Conservation (phyloP, 164 flowering plant genomes). For the Umbilicus rupestris region DNA sequence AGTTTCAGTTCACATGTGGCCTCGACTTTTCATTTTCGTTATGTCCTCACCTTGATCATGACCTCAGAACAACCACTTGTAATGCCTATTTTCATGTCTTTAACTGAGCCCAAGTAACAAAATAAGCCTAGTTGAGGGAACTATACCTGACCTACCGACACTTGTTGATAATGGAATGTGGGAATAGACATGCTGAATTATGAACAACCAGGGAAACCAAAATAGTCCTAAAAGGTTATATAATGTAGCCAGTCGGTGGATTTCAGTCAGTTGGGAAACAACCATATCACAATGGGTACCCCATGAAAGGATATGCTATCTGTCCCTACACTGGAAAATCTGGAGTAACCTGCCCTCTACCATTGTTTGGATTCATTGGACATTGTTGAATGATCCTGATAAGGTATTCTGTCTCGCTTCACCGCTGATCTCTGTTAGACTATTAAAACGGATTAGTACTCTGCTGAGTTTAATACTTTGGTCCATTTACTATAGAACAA, state of each 20-base stretch:
- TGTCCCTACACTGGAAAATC: background rate
- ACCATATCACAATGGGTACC: background rate
- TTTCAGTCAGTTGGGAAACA: background rate
- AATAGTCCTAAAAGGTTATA: background rate
- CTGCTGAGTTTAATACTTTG: background rate
- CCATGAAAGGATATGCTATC: background rate
- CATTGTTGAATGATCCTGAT: background rate
- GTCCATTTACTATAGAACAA: too few relatives aligned
- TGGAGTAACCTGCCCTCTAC: background rate
- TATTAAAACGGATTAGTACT: background rate
- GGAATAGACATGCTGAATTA: background rate
- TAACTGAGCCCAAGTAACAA: background rate
- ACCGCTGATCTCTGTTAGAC: background rate
- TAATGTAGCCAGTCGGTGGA: background rate
- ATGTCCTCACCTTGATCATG: background rate
- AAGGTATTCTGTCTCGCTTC: background rate
- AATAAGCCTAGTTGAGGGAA: background rate
- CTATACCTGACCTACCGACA: conserved; percentile 1
- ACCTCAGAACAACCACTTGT: background rate
- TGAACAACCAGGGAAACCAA: background rate
- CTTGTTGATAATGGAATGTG: background rate
- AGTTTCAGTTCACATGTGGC: background rate
- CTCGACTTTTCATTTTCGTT: background rate
- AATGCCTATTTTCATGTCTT: too few relatives aligned
- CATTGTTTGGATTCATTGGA: conserved; percentile 1